Percentiles rank a stretch among this genome's conserved stretches.
These are phyloP conservation scores for Lasiodiplodia sp. DNA, from an alignment of 2,329 filamentous ascomycete genomes.

Conservation along the genomic window DNA sequence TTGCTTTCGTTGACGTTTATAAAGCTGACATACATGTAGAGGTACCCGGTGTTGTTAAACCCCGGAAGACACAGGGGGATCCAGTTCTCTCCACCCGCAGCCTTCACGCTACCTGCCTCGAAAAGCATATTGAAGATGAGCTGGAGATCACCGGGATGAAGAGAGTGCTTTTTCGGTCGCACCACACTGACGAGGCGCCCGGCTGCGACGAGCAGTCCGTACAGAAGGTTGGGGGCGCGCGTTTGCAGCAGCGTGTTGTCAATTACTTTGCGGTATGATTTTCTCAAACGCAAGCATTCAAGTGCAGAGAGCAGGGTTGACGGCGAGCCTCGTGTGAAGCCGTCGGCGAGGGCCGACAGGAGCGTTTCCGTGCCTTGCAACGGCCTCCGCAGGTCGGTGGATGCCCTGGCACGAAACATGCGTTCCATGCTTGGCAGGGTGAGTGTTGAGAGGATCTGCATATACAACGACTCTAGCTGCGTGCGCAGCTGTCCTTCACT, in stretches of 20 bases:
- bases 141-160: conserved; percentile 94
- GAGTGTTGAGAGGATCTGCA: conserved; percentile 96
- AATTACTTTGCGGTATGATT: conserved; percentile 83
- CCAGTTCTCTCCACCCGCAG: conserved; percentile 96
- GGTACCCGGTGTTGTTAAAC: conserved; percentile 94
- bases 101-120: conserved; percentile 89
- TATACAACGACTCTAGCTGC: conserved; percentile 93
- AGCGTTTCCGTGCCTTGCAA: conserved; percentile 90
- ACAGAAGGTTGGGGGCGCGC: conserved; percentile 80
- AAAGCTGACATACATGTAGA: conserved; percentile 99
- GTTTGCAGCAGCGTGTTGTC: conserved; percentile 86
- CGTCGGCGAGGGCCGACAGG: conserved; percentile 90
- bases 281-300: conserved; percentile 91
- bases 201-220: conserved; percentile 91
- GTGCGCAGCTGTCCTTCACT: conserved; percentile 86
- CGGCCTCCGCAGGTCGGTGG: conserved; percentile 89
- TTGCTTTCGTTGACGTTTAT: conserved; percentile 67
- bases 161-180: conserved; percentile 88
- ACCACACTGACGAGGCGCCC: conserved; percentile 94
- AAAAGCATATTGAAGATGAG: conserved; percentile 99
- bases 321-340: conserved; percentile 90
- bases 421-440: conserved; percentile 86
- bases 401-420: conserved; percentile 88
- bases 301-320: conserved; percentile 87
- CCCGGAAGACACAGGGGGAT: conserved; percentile 94